These are phyloP conservation scores for Gentiana straminea DNA, from an alignment of 257 asterid genomes.

Conservation along the genomic window DNA sequence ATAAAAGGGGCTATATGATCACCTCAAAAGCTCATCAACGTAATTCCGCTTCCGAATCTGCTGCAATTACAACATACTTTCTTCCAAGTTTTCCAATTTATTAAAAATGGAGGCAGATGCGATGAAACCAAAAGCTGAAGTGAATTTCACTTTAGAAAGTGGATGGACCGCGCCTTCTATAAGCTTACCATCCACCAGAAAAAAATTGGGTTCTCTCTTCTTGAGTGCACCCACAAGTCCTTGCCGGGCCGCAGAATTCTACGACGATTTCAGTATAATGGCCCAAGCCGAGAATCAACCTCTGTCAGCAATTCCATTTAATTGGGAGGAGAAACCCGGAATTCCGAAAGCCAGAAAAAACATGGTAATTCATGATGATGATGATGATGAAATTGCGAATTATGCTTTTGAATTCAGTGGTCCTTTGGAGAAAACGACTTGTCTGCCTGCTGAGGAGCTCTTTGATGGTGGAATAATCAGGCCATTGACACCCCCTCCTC, in stretches of 20 bases:
- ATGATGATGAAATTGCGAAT: conserved; percentile 19
- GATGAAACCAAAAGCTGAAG: conserved; percentile 20
- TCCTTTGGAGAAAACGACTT: conserved; percentile 23
- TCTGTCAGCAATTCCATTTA: conserved; percentile 38
- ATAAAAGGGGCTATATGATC: too few species aligned
- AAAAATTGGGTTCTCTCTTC: conserved; percentile 24
- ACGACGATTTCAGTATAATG: conserved; percentile 11
- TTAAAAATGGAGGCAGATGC: conserved; percentile 27
- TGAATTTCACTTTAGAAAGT: conserved; percentile 32
- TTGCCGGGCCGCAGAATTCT: conserved; percentile 22
- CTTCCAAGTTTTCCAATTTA: too few species aligned
- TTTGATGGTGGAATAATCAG: conserved; percentile 81
- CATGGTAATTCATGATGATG: conserved; percentile 21
- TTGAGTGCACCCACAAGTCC: conserved; percentile 67
- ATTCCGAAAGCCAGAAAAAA: conserved; percentile 24
- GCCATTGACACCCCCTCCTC: conserved; percentile 73
- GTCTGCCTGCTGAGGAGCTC: conserved; percentile 74
- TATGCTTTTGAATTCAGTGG: conserved; percentile 80
- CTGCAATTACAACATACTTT: too few species aligned
- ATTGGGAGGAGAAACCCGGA: conserved; percentile 74
- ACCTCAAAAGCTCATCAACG: too few species aligned
- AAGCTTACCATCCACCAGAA: conserved; percentile 58
- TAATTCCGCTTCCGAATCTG: too few species aligned
- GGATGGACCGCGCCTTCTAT: conserved; percentile 47
- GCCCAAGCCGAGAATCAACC: conserved; percentile 5